Base-by-base conservation (phyloP, 2,329 filamentous ascomycete species). In the Polytolypa hystricis region DNA sequence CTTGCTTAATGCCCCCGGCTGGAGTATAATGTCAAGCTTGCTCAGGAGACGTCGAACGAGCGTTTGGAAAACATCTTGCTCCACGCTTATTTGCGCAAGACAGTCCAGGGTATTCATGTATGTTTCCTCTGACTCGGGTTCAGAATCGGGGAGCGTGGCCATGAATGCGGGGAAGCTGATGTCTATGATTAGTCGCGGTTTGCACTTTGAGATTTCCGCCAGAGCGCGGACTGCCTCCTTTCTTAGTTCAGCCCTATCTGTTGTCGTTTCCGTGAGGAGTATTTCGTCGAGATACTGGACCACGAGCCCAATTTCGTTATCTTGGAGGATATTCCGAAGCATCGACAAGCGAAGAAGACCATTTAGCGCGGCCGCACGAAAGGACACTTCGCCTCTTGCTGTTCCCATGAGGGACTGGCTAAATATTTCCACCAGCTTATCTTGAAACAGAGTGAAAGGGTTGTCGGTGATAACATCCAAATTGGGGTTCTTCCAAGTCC, bases 91-190 rank as follows among this genome's bases (percentile, higher is more conserved):
- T 46, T 78, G 74, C 2, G 77, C 76, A 40, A 82, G 69, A 1
- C 67, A 74, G 47, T 80, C 77, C 16, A 82, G 57, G 0, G 74
- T 34, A 4, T 67, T 58, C n/a, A 69, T 48, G 47, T 78, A 78
- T 4, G 55, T 53, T 5, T 48, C 49, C 7, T 62, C 55, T 3
- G 58, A 58, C 12, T 67, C 64, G n/a, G 60, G 56, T 39, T 71
- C 70, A 2, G 58, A 61, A 41, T 77, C 76, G 1, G 77, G 78
- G 3, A 82, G 56, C 26, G 72, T 70, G 3, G 76, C 74, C 55
- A 81, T 68, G 50, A 81, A 79, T 4, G 73, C 72, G 17, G 77
- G 77, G 47, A 81, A 74, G 0, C 76, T 74, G 39, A 76, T 75
- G 31, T 78, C 70, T 47, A 78, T 71, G 18, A 81, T 73, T 8